A percentile compares a stretch with the other conserved stretches of the same genome.
Evolutionary conservation across 1,139 yeast species (phyloP).

Genomic region (Debaryomycetaceae sp.): DNA sequence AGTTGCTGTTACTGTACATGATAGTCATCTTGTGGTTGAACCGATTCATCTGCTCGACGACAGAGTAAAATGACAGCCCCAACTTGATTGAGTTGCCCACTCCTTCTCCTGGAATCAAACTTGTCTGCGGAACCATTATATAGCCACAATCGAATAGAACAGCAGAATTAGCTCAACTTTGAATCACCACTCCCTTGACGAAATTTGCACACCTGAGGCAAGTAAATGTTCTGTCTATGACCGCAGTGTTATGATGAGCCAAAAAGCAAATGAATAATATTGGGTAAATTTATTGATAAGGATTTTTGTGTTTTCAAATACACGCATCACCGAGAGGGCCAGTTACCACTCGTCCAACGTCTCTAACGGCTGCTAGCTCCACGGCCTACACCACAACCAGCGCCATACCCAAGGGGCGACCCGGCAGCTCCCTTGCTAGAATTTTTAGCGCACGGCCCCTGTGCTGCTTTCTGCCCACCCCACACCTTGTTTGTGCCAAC

Average conservation of each 20-base stretch:
- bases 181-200: background rate
- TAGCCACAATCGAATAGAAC: background rate
- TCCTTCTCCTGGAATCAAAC: slow-evolving; percentile 33
- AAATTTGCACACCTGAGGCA: background rate
- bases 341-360: too few relatives aligned
- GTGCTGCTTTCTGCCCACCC: too few relatives aligned
- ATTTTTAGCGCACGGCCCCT: too few relatives aligned
- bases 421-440: too few relatives aligned
- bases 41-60: slow-evolving; percentile 21
- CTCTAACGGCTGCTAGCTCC: too few relatives aligned
- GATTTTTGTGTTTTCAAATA: background rate
- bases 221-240: background rate
- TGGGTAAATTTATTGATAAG: background rate
- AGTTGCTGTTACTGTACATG: slow-evolving; percentile 20
- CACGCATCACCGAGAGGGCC: background rate
- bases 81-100: slow-evolving; percentile 26
- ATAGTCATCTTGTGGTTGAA: slow-evolving; percentile 26
- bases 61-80: slow-evolving; percentile 24
- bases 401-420: too few relatives aligned
- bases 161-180: background rate
- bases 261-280: background rate
- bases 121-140: slow-evolving; percentile 12
- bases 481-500: too few relatives aligned
- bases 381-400: too few relatives aligned
- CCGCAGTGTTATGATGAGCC: background rate